A percentile compares a stretch with the other conserved stretches of the same genome.
These are phyloP conservation scores for Calonectria honghensis DNA, from an alignment of 2,329 filamentous ascomycete species.

Conservation along the genomic window DNA sequence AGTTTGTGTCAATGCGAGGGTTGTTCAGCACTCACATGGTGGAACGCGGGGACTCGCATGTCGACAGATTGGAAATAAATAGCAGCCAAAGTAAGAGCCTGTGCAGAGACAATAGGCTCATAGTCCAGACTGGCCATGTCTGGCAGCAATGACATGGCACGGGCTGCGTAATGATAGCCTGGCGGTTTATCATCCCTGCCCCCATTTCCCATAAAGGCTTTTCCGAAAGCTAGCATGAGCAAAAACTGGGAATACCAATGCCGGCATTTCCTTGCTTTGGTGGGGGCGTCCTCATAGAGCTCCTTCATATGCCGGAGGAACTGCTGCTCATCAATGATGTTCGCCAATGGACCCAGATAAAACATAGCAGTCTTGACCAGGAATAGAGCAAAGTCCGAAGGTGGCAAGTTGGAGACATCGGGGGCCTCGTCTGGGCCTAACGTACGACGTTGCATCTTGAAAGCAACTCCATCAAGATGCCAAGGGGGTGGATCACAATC, in stretches of 20 bases:
- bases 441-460: slow-evolving; percentile 49
- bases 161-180: slow-evolving; percentile 61
- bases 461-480: slow-evolving; percentile 54
- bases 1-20: not conserved
- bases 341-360: slow-evolving; percentile 46
- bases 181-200: slow-evolving; percentile 56
- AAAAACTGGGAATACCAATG: slow-evolving; percentile 59
- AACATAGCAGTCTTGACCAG: slow-evolving; percentile 52
- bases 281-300: slow-evolving; percentile 49
- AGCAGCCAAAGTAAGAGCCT: slow-evolving; percentile 60
- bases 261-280: slow-evolving; percentile 43
- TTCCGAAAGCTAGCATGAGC: slow-evolving; percentile 58
- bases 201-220: slow-evolving; percentile 55
- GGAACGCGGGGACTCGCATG: slow-evolving; percentile 62
- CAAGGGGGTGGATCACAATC: slow-evolving; percentile 51
- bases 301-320: slow-evolving; percentile 49
- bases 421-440: slow-evolving; percentile 49
- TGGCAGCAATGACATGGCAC: slow-evolving; percentile 63
- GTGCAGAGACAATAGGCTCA: slow-evolving; percentile 46
- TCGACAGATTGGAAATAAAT: slow-evolving; percentile 64
- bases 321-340: slow-evolving; percentile 47
- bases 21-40: slow-evolving; percentile 56
- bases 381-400: slow-evolving; percentile 52
- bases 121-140: slow-evolving; percentile 56
- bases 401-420: slow-evolving; percentile 48